Evolutionary conservation across 768 basidiomycete species (phyloP), one percentile per base, ranked within the genome.

Genomic region (Auriculariales sp.): DNA sequence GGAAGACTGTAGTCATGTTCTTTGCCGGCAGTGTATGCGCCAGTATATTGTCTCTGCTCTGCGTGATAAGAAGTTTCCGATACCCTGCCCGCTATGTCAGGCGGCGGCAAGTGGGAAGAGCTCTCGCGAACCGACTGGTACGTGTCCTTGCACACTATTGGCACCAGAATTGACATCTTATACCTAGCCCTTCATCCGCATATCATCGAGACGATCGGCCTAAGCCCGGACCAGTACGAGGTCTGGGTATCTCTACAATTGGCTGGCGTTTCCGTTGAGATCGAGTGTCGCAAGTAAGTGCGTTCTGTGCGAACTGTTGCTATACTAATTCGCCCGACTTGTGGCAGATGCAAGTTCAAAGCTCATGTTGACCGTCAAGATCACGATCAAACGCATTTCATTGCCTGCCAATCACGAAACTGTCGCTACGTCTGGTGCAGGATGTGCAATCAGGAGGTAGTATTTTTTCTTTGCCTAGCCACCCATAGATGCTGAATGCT

Each of bases 341-440:
- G 9, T 32, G 28, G 0, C 28, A 81, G 80, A 54, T 81, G 79
- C 56, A 58, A 64, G 17, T 59, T 69, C 17, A 66, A 71, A 1
- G 60, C 70, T 14, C 71, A 69, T 48, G 72, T 82, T 12, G 78
- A 77, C 55, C 69, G 71, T 25, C 55, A 61, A 31, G 75, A 79
- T 49, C 68, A 72, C 51, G 58, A 62, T 10, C 63, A 63, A 2
- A 57, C 59, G 12, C 59, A 61, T 28, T 65, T 68, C 22, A 60
- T 82, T 30, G 58, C 62, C 10, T 82, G 81, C 52, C 78, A 77
- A 3, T 57, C 72, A 28, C 63, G 58, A 0, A 59, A 61, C 15
- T 82, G 80, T 50, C 56, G 61, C 1, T 61, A 77, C 54, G 62
- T 67, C 5, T 82, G 79, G 81, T 82, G 80, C 61, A 81, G 75